Conservation (phyloP, 371 early-diverging fungal genomes). For the Basidiobolus meristosporus region DNA sequence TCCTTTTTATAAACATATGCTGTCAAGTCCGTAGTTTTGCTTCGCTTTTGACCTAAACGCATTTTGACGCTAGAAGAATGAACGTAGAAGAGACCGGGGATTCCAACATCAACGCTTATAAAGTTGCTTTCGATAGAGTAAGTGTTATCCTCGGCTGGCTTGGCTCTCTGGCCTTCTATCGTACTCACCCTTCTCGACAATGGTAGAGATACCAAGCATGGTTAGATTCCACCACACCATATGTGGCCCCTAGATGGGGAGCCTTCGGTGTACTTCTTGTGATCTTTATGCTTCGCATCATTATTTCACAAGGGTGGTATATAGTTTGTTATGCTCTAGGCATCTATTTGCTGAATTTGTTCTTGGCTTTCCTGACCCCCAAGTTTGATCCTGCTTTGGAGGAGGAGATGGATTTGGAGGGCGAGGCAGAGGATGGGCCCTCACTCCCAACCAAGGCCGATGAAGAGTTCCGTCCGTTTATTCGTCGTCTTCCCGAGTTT, state of each 20-base stretch:
- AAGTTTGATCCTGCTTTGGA: slow-evolving; percentile 87
- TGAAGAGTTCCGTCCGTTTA: slow-evolving; percentile 97
- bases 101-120: no score
- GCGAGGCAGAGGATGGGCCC: slow-evolving; percentile 45
- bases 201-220: slow-evolving; percentile 38
- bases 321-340: slow-evolving; percentile 78
- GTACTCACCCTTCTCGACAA: no score
- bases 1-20: no score
- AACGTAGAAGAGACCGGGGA: no score
- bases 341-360: slow-evolving; percentile 87
- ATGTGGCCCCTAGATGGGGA: slow-evolving; percentile 51
- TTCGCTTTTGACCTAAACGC: no score
- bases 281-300: slow-evolving; percentile 61
- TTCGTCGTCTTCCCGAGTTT: slow-evolving; percentile 98
- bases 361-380: slow-evolving; percentile 87
- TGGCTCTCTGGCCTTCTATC: no score
- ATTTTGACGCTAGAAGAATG: no score
- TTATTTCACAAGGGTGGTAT: slow-evolving; percentile 80
- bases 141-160: no score
- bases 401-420: slow-evolving; percentile 46
- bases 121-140: no score
- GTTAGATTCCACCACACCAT: slow-evolving; percentile 65
- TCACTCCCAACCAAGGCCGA: slow-evolving; percentile 69
- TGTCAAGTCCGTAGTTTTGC: no score
- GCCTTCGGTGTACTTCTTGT: slow-evolving; percentile 35